Evolutionary conservation across 2,329 filamentous ascomycete species (phyloP).

Genomic region (Aspergillus brunneoviolaceus): DNA sequence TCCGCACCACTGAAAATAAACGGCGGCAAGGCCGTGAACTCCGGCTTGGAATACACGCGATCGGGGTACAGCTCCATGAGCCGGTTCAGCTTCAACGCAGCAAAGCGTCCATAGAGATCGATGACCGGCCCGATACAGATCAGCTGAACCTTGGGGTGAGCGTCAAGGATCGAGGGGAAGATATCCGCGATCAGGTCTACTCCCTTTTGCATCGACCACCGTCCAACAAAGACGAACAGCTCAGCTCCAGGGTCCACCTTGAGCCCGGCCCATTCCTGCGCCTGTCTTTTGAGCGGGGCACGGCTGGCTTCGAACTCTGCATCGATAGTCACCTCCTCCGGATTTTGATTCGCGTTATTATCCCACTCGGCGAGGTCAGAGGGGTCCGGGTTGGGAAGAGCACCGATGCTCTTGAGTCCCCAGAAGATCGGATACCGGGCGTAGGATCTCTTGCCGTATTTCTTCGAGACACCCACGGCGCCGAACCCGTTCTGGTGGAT

Average conservation of each 20-base stretch:
- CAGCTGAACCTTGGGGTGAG: conserved; percentile 58
- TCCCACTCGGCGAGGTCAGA: conserved; percentile 43
- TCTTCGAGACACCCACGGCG: conserved; percentile 65
- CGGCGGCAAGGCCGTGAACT: conserved; percentile 64
- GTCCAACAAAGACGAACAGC: conserved; percentile 65
- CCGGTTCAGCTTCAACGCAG: conserved; percentile 61
- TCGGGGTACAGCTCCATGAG: conserved; percentile 65
- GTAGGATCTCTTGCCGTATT: conserved; percentile 65
- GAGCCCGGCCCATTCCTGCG: conserved; percentile 66
- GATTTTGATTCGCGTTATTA: conserved; percentile 58
- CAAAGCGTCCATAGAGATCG: conserved; percentile 66
- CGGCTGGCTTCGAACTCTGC: conserved; percentile 54
- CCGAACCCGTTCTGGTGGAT: conserved; percentile 68
- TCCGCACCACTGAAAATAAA: conserved; percentile 67
- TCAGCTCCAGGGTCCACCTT: conserved; percentile 61
- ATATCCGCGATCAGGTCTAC: conserved; percentile 67
- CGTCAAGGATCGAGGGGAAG: conserved; percentile 62
- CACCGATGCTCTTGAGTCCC: conserved; percentile 62
- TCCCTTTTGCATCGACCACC: conserved; percentile 68
- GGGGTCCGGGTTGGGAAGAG: conserved; percentile 64
- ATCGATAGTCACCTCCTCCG: conserved; percentile 54
- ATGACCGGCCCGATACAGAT: conserved; percentile 64
- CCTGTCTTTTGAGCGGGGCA: conserved; percentile 56
- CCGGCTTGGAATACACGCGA: conserved; percentile 64
- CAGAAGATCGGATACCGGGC: conserved; percentile 68